Percentiles rank a stretch among this genome's conserved stretches.
Evolutionary conservation across 768 basidiomycete species (phyloP).

Genomic region (Austroboletus festivus): DNA sequence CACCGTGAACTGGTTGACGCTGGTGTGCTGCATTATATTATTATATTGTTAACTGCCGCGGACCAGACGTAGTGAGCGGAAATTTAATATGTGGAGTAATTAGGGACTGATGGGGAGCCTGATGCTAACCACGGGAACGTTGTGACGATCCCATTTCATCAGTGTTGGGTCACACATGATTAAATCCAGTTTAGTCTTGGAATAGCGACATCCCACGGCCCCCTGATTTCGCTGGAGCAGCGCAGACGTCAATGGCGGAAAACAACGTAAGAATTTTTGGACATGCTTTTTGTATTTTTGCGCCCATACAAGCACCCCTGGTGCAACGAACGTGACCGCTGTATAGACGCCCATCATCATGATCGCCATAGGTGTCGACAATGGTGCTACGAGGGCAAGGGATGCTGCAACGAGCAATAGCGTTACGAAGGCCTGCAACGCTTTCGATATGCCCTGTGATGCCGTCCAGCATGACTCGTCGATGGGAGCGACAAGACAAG

Average conservation of each 20-base stretch:
- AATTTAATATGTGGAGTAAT: conserved; percentile 17
- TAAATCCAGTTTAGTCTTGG: conserved; percentile 57
- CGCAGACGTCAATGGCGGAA: conserved; percentile 10
- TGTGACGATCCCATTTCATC: conserved; percentile 28
- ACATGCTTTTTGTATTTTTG: conserved; percentile 84
- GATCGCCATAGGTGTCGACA: conserved; percentile 54
- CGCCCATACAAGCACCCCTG: conserved; percentile 76
- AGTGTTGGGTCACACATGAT: conserved; percentile 23
- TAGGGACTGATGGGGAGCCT: conserved; percentile 13
- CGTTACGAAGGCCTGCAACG: conserved; percentile 54
- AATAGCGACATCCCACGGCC: conserved; percentile 87
- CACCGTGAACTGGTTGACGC: conserved; percentile 14
- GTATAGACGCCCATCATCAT: conserved; percentile 49
- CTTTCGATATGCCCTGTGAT: conserved; percentile 45
- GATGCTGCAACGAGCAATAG: conserved; percentile 47
- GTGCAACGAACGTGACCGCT: conserved; percentile 69
- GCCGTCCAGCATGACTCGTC: conserved; percentile 11
- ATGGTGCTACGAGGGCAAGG: conserved; percentile 46
- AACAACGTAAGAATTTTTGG: conserved; percentile 8
- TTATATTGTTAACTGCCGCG: conserved; percentile 20
- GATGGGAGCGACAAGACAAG: conserved; percentile 10
- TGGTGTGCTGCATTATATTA: too few relatives aligned
- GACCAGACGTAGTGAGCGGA: conserved; percentile 24
- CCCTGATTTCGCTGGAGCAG: conserved; percentile 72
- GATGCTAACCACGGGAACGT: conserved; percentile 21